These are phyloP conservation scores for Candida argentea DNA, from an alignment of 805 yeast species.

Conservation along the genomic window DNA sequence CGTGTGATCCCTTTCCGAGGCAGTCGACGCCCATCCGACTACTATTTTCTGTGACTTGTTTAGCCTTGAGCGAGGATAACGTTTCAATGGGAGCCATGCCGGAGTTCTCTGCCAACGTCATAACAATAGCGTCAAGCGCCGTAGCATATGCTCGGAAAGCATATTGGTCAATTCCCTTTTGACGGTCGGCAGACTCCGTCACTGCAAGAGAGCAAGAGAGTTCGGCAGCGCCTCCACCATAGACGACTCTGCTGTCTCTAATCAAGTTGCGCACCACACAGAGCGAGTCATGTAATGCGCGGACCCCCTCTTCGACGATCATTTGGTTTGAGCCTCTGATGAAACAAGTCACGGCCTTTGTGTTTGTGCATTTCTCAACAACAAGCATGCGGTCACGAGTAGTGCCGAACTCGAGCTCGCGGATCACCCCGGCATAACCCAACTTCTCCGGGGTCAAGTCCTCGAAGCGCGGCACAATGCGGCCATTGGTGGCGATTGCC, in stretches of 20 bases:
- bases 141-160: constrained; percentile 92
- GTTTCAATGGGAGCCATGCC: constrained; percentile 93
- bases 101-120: constrained; percentile 93
- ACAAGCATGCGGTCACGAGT: constrained; percentile 94
- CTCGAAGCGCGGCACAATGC: constrained; percentile 95
- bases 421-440: constrained; percentile 78
- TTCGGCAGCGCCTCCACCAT: constrained; percentile 99
- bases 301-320: constrained; percentile 94
- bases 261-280: constrained; percentile 96
- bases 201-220: constrained; percentile 88
- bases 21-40: constrained; percentile 88
- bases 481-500: constrained; percentile 95
- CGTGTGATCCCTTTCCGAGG: constrained; percentile 76
- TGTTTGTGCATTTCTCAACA: constrained; percentile 78
- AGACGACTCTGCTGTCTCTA: constrained; percentile 87
- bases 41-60: constrained; percentile 65
- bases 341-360: constrained; percentile 86
- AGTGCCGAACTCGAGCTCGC: constrained; percentile 91
- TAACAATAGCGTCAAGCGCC: constrained; percentile 87
- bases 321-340: constrained; percentile 94
- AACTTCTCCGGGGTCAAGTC: constrained; percentile 74
- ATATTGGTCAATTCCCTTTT: constrained; percentile 93
- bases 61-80: constrained; percentile 70
- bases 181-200: constrained; percentile 82
- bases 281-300: constrained; percentile 93